Evolutionary conservation across 2,329 filamentous ascomycete genomes (phyloP).

Genomic region (Trichophyton verrucosum): DNA sequence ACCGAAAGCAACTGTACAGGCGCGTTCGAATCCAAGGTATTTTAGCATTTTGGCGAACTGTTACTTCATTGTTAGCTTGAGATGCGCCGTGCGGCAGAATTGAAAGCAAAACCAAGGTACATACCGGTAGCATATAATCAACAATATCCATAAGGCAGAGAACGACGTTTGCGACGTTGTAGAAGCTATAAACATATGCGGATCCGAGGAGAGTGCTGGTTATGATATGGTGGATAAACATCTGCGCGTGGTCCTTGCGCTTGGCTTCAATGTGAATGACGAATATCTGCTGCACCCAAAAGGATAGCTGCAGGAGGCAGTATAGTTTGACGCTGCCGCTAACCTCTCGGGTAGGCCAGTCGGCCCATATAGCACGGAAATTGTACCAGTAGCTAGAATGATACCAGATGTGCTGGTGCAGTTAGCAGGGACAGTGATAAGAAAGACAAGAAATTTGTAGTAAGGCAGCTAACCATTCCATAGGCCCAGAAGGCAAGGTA

Average conservation of each 20-base stretch:
- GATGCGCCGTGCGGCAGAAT: not conserved
- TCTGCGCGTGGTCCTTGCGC: conserved; percentile 89
- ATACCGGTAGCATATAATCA: conserved; percentile 74
- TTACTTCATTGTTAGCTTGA: not conserved
- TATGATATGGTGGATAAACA: conserved; percentile 89
- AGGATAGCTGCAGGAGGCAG: conserved; percentile 77
- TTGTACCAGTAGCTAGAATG: conserved; percentile 68
- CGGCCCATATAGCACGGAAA: conserved; percentile 64
- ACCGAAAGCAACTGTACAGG: conserved; percentile 74
- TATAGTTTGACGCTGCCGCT: conserved; percentile 70
- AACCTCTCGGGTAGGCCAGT: conserved; percentile 71
- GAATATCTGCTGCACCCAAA: conserved; percentile 88
- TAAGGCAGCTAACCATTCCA: conserved; percentile 54
- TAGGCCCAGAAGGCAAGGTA: conserved; percentile 69
- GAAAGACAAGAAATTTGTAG: not conserved
- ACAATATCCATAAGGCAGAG: conserved; percentile 88
- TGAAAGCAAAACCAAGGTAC: conserved; percentile 19
- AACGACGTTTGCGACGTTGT: conserved; percentile 76
- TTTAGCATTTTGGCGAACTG: conserved; percentile 87
- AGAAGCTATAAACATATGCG: conserved; percentile 79
- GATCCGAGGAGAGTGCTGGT: conserved; percentile 68
- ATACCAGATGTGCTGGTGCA: conserved; percentile 62
- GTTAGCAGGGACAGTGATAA: not conserved
- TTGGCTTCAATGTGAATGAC: conserved; percentile 91
- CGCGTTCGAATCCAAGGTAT: conserved; percentile 62